phyloP scores from a whole-genome alignment of 345 rosid genomes.

The Balakata baccata region DNA sequence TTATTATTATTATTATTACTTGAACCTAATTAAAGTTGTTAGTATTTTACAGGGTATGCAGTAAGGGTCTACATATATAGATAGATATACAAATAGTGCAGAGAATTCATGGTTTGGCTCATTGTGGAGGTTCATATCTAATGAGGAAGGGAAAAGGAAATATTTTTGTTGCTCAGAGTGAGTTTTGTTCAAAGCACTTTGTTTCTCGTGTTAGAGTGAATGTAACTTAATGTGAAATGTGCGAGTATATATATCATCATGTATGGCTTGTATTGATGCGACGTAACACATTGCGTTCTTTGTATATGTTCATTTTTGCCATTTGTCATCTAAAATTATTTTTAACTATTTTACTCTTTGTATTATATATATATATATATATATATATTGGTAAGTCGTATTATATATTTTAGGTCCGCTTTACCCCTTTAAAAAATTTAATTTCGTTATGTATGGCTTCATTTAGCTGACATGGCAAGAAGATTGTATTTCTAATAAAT shows the following conservation, averaged over 20 bases:
- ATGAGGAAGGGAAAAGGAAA: background rate
- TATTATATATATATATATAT: no score
- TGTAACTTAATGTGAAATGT: background rate
- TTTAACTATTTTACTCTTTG: no score
- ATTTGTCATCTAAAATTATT: no score
- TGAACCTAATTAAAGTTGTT: background rate
- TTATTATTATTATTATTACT: background rate
- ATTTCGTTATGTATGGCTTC: no score
- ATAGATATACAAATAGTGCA: background rate
- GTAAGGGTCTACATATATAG: background rate
- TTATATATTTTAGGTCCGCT: no score
- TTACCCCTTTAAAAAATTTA: no score
- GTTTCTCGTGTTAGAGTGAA: background rate
- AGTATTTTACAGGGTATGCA: background rate
- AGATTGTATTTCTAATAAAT: no score
- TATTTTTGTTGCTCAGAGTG: conserved; percentile 3
- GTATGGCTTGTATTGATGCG: background rate
- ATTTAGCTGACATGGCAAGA: no score
- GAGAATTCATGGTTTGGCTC: background rate
- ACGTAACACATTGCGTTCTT: no score
- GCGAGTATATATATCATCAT: background rate
- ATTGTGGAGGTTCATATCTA: no score
- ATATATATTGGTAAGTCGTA: no score
- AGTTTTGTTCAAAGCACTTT: background rate
- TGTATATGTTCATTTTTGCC: no score